Conservation (phyloP, 768 basidiomycete species). For the Mycena epipterygia region DNA sequence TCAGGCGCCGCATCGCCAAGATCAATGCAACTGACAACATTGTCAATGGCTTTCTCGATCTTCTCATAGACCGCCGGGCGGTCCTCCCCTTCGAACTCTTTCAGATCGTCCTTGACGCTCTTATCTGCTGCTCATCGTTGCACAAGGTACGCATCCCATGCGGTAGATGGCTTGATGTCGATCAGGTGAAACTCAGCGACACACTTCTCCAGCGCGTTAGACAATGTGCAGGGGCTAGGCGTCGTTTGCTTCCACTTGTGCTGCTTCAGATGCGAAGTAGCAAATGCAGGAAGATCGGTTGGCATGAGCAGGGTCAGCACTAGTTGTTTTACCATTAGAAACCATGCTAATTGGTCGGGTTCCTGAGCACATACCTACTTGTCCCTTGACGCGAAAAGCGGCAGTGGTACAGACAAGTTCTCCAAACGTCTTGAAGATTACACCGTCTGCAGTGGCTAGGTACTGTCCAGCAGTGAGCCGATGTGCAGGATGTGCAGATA, state of each 20-base stretch:
- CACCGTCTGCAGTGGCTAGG: constrained; percentile 23
- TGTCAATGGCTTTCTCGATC: constrained; percentile 12
- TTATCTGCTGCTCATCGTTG: constrained; percentile 20
- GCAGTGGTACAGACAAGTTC: constrained; percentile 7
- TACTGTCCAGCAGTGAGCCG: constrained; percentile 3
- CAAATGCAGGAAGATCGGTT: constrained; percentile 10
- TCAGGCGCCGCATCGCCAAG: not conserved
- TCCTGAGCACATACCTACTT: constrained; percentile 4
- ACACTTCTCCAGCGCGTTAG: constrained; percentile 3
- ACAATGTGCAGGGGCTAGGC: not conserved
- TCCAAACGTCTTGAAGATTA: constrained; percentile 22
- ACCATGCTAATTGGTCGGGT: not conserved
- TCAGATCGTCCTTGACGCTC: not conserved
- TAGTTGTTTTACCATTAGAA: not conserved
- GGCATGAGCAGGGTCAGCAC: constrained; percentile 26
- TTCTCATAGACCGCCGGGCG: constrained; percentile 9
- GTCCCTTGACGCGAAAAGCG: constrained; percentile 15
- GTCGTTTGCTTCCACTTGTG: constrained; percentile 20
- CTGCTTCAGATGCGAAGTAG: constrained; percentile 17
- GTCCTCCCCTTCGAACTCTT: constrained; percentile 4
- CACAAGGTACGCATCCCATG: constrained; percentile 9
- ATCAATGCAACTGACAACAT: not conserved
- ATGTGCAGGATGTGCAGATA: not conserved
- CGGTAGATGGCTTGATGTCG: not conserved
- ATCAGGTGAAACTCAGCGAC: constrained; percentile 15